Conservation (phyloP, 768 basidiomycete species). For the Leccinellum rugosiceps region DNA sequence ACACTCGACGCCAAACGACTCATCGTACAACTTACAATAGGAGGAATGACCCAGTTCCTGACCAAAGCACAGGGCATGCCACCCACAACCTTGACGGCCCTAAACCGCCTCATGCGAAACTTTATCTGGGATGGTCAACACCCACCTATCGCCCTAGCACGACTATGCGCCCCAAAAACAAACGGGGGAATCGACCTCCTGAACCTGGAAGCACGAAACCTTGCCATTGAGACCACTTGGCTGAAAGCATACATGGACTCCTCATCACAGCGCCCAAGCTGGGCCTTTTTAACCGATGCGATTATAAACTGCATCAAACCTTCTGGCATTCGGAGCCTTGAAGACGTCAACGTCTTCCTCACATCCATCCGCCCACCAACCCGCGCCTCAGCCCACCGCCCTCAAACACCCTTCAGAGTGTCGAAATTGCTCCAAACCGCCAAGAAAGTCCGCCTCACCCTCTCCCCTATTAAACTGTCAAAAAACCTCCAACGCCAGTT, state of each 20-base stretch:
- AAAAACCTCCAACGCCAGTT: background rate
- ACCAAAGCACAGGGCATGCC: slow-evolving; percentile 33
- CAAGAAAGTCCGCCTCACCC: background rate
- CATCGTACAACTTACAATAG: slow-evolving; percentile 15
- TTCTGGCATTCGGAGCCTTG: background rate
- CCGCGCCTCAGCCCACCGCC: background rate
- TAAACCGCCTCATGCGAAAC: slow-evolving; percentile 6
- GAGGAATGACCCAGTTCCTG: slow-evolving; percentile 30
- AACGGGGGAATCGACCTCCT: slow-evolving; percentile 9
- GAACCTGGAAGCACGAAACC: background rate
- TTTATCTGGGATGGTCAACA: slow-evolving; percentile 17
- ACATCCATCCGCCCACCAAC: background rate
- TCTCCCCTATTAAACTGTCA: background rate
- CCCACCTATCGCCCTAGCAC: background rate
- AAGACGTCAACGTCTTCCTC: background rate
- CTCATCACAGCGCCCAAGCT: too few relatives aligned
- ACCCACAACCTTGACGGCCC: slow-evolving; percentile 1
- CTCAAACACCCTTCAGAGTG: background rate
- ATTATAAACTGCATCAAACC: background rate
- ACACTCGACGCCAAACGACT: slow-evolving; percentile 13
- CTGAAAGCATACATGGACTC: too few relatives aligned
- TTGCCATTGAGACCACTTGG: background rate
- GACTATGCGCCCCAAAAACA: background rate
- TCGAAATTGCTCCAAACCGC: background rate
- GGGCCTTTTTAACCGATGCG: accelerated